Evolutionary conservation across 163 green algal genomes (phyloP).

Genomic region (Scenedesmus sp.): DNA sequence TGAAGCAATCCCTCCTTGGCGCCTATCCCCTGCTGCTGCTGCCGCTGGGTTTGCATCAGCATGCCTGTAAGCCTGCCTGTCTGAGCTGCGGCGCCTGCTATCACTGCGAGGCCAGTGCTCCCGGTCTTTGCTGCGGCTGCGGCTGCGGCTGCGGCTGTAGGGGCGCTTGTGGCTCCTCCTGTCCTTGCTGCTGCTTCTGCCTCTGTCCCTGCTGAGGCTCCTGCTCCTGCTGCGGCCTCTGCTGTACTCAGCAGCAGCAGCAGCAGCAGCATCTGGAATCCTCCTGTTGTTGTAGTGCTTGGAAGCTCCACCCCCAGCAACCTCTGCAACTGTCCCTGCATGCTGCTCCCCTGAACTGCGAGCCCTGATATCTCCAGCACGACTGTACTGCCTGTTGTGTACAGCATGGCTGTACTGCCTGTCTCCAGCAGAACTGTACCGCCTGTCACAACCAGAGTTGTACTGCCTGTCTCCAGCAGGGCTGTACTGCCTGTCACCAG

Average conservation of each 20-base stretch:
- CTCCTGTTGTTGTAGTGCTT: neutral
- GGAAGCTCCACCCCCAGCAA: no score
- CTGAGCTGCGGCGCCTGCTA: neutral
- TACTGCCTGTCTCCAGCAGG: neutral
- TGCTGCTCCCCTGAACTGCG: neutral
- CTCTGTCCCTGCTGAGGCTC: neutral
- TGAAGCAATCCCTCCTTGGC: no score
- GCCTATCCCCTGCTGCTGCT: neutral
- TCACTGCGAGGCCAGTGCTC: neutral
- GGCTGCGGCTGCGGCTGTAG: neutral
- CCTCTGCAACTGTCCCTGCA: neutral
- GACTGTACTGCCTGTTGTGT: neutral
- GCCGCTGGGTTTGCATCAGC: neutral
- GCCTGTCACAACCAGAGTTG: neutral
- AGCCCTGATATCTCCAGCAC: neutral
- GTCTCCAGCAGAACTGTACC: neutral
- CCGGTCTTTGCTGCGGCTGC: neutral
- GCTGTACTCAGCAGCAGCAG: neutral
- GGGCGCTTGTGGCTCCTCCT: no score
- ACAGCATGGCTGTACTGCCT: neutral
- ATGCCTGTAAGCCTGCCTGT: neutral
- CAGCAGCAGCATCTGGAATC: neutral
- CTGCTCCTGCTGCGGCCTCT: neutral
- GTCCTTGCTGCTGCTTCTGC: constrained; percentile 10
- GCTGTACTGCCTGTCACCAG: neutral